Percentiles rank a stretch among this genome's conserved stretches.
phyloP scores from a whole-genome alignment of 2,329 filamentous ascomycete genomes.

The Bipolaris bicolor region DNA sequence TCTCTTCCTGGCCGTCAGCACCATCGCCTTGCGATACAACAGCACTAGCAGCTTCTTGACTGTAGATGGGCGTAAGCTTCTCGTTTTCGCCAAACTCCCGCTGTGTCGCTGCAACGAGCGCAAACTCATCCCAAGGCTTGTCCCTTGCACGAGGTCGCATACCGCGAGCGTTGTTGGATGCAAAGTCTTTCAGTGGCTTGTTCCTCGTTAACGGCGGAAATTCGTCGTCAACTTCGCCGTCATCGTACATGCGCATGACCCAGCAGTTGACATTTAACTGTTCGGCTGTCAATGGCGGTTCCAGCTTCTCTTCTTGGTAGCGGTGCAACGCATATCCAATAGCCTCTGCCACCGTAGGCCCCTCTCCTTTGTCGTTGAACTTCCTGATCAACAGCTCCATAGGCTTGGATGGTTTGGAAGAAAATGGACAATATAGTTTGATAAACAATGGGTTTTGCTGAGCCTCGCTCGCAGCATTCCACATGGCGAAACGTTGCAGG shows the following conservation, averaged over 20 bases:
- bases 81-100: constrained; percentile 74
- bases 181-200: constrained; percentile 77
- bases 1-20: constrained; percentile 19
- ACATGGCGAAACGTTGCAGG: constrained; percentile 76
- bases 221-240: constrained; percentile 83
- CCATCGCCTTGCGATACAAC: constrained; percentile 26
- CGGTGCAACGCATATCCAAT: constrained; percentile 80
- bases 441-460: constrained; percentile 70
- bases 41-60: constrained; percentile 57
- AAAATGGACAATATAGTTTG: constrained; percentile 78
- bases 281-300: constrained; percentile 68
- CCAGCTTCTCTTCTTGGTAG: constrained; percentile 76
- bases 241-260: constrained; percentile 82
- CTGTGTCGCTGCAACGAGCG: constrained; percentile 73
- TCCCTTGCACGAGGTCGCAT: constrained; percentile 70
- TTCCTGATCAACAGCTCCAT: constrained; percentile 75
- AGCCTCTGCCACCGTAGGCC: constrained; percentile 77
- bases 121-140: constrained; percentile 83
- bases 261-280: constrained; percentile 82
- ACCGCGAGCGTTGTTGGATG: constrained; percentile 75
- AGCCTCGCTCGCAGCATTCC: constrained; percentile 78
- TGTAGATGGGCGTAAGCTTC: constrained; percentile 69
- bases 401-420: constrained; percentile 66
- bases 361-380: constrained; percentile 70
- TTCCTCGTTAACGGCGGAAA: constrained; percentile 79